Conservation (phyloP, 83 land plant species). For the Picea engelmannii region DNA sequence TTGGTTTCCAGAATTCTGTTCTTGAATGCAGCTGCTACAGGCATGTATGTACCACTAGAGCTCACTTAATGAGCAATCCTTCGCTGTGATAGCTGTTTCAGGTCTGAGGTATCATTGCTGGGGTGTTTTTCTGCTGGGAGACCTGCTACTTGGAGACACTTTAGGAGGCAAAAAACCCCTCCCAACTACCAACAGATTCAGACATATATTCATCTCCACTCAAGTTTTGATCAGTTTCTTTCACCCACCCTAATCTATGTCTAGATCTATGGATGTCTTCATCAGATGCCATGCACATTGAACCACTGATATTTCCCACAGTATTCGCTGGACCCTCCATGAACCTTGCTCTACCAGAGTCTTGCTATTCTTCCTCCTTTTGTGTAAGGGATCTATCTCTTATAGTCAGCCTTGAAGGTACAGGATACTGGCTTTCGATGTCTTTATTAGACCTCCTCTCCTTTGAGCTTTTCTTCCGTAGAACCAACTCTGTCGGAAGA, state of each 20-base stretch:
- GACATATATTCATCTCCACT: constrained; percentile 5
- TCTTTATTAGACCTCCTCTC: constrained; percentile 90
- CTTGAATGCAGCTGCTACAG: too few species aligned
- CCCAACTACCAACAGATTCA: not conserved
- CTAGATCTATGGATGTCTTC: constrained; percentile 5
- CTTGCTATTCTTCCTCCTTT: constrained; percentile 40
- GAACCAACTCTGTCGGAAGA: constrained; percentile 71
- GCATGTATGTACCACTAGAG: too few species aligned
- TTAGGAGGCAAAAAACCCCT: too few species aligned
- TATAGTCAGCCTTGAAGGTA: constrained; percentile 81
- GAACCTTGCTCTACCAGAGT: constrained; percentile 1
- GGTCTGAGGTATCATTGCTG: too few species aligned
- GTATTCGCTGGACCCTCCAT: constrained; percentile 4
- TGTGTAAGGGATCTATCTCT: constrained; percentile 41
- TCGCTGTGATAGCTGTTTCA: too few species aligned
- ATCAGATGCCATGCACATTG: not conserved
- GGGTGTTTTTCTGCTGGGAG: too few species aligned
- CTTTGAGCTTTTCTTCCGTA: constrained; percentile 91
- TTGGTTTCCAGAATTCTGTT: too few species aligned
- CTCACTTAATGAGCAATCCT: too few species aligned
- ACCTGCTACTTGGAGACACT: too few species aligned
- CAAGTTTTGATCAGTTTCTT: not conserved
- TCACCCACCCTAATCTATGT: not conserved
- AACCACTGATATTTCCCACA: constrained; percentile 2
- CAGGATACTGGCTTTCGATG: constrained; percentile 67